These are phyloP conservation scores for Panicum virgatum DNA, from an alignment of 202 grass and related monocot genomes.

Conservation along the genomic window DNA sequence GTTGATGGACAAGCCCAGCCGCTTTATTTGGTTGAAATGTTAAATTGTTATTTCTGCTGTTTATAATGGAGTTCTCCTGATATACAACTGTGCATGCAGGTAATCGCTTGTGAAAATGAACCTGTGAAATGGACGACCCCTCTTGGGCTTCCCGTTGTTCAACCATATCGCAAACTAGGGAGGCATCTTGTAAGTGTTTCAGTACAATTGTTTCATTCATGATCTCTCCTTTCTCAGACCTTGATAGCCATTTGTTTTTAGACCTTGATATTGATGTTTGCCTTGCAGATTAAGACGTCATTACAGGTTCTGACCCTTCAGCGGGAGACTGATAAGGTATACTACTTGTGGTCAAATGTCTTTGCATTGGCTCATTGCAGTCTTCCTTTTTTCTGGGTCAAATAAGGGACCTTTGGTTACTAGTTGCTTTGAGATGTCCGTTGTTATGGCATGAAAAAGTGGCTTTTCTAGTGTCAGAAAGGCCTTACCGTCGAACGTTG, in stretches of 20 bases:
- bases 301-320: constrained; percentile 97
- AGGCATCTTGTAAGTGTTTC: constrained; percentile 72
- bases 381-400: neutral
- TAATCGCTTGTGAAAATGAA: constrained; percentile 95
- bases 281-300: constrained; percentile 82
- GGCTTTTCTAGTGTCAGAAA: neutral
- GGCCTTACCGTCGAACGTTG: neutral
- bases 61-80: constrained; percentile 10
- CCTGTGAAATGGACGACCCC: constrained; percentile 88
- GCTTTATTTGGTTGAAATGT: constrained; percentile 21
- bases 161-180: constrained; percentile 87
- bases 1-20: neutral
- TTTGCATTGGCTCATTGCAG: constrained; percentile 16
- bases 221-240: neutral
- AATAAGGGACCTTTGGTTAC: constrained; percentile 15
- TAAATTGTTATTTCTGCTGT: constrained; percentile 18
- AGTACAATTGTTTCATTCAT: constrained; percentile 28
- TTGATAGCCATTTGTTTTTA: constrained; percentile 27
- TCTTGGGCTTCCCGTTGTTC: constrained; percentile 94
- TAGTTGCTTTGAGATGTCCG: constrained; percentile 14
- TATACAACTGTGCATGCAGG: constrained; percentile 41
- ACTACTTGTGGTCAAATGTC: neutral
- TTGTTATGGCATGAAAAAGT: neutral
- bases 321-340: constrained; percentile 92
- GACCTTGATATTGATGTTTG: constrained; percentile 36